Percentiles rank a stretch among this genome's conserved stretches.
These are phyloP conservation scores for Penicillium taxi DNA, from an alignment of 495 filamentous ascomycete genomes.

Conservation along the genomic window DNA sequence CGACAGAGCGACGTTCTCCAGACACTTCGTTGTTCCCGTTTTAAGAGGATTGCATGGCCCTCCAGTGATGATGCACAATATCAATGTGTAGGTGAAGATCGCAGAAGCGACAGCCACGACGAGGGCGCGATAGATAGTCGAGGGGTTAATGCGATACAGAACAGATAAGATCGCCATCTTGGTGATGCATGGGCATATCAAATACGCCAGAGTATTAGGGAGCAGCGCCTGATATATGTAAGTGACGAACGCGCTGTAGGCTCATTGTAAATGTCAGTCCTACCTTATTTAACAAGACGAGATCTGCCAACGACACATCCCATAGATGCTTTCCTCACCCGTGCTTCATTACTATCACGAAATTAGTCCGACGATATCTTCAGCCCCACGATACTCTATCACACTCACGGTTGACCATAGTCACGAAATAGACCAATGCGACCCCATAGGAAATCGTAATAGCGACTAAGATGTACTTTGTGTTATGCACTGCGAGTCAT, in stretches of 20 bases:
- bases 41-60: conserved; percentile 15
- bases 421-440: conserved; percentile 11
- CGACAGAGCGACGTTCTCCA: conserved; percentile 14
- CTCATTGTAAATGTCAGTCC: neutral
- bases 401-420: conserved; percentile 9
- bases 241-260: neutral
- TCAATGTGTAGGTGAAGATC: conserved; percentile 15
- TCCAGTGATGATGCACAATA: conserved; percentile 15
- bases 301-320: conserved; percentile 13
- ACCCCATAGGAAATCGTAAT: conserved; percentile 15
- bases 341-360: conserved; percentile 10
- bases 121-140: conserved; percentile 5
- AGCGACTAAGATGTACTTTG: conserved; percentile 5
- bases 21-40: conserved; percentile 10
- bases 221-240: neutral
- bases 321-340: conserved; percentile 18
- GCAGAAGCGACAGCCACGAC: conserved; percentile 7
- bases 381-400: neutral
- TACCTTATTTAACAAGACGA: conserved; percentile 10
- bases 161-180: conserved; percentile 6
- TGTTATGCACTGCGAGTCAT: neutral
- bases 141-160: conserved; percentile 3
- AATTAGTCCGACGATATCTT: neutral
- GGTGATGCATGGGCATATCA: conserved; percentile 4
- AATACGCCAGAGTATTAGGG: conserved; percentile 7